These are phyloP conservation scores for Hyphopichia burtonii DNA, from an alignment of 1,139 yeast genomes.

Conservation along the genomic window DNA sequence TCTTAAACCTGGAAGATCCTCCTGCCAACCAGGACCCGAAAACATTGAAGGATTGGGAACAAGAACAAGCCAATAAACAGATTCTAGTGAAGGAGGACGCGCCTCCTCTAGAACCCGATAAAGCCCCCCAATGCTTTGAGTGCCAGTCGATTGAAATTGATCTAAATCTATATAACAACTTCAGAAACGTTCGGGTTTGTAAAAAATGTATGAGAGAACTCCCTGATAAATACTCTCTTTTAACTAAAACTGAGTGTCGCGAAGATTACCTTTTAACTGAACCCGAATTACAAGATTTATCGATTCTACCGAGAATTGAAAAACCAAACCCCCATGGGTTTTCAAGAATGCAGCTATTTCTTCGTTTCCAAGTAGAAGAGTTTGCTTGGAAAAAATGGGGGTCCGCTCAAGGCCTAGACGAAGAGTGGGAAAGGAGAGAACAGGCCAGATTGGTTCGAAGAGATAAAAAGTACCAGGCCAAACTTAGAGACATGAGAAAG, in stretches of 20 bases:
- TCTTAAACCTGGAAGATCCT: slow-evolving; percentile 50
- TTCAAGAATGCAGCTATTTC: slow-evolving; percentile 87
- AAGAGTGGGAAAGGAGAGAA: slow-evolving; percentile 89
- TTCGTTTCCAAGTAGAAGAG: slow-evolving; percentile 88
- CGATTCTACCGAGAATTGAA: slow-evolving; percentile 71
- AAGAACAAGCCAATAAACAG: slow-evolving; percentile 46
- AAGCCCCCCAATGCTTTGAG: slow-evolving; percentile 79
- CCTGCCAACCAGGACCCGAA: slow-evolving; percentile 21
- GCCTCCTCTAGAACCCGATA: slow-evolving; percentile 68
- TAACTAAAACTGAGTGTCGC: slow-evolving; percentile 93
- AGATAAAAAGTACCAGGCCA: slow-evolving; percentile 74
- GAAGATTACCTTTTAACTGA: slow-evolving; percentile 92
- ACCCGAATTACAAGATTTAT: slow-evolving; percentile 77
- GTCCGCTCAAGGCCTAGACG: slow-evolving; percentile 79
- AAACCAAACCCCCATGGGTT: slow-evolving; percentile 95
- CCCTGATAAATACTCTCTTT: slow-evolving; percentile 85
- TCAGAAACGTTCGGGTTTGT: slow-evolving; percentile 71
- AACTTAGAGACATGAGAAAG: slow-evolving; percentile 81
- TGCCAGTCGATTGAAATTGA: slow-evolving; percentile 82
- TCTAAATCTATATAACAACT: slow-evolving; percentile 64
- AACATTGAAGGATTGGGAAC: slow-evolving; percentile 77
- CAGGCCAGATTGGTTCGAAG: slow-evolving; percentile 66
- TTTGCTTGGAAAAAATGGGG: slow-evolving; percentile 96
- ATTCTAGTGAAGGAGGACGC: slow-evolving; percentile 50
- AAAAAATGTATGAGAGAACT: slow-evolving; percentile 64